Base-by-base conservation (phyloP, 1,139 yeast genomes). In the Pichia sp. region DNA sequence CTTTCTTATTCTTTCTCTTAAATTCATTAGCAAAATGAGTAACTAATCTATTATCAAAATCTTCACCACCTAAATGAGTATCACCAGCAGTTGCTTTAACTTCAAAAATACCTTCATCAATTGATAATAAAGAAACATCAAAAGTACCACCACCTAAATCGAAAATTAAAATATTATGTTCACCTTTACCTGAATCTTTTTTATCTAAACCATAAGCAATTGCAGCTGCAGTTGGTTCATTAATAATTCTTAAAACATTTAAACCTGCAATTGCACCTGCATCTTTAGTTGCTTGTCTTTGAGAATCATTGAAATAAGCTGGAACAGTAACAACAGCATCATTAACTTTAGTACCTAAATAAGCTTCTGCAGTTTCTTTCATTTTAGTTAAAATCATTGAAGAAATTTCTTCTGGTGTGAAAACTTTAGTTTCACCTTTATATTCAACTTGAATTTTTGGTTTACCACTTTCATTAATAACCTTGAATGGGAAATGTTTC, bases 81-180 rank as follows among this genome's bases (percentile, higher is more conserved):
- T 89, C 96, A 83, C 97, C 97, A 50, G 96, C 96, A 58, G 97
- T 89, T 53, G 97, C 90, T 78, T 87, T 87, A 62, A 89, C 97
- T 71, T 89, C 95, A 68, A 89, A 89, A 59, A 89, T 86, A 78
- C 97, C 97, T 55, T 87, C 96, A 69, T 89, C 95, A 66, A 89
- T 89, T 46, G 92, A 82, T 60, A 89, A 76, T 57, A 89, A 76
- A 36, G 97, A 89, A 48, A 89, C 97, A 85, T 89, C 97, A 69
- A 89, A 89, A 62, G 97, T 89, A 78, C 97, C 97, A 75, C 97
- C 97, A 80, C 97, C 97, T 64, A 89, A 77, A 70, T 89, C 97
- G 70, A 87, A 89, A 62, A 89, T 87, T 64, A 89, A 78, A 48
- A 89, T 94, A 65, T 87, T 83, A 74, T 87, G 87, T 72, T 84